Conservation (phyloP, 2,329 filamentous ascomycete genomes). For the Verticillium nubilum region DNA sequence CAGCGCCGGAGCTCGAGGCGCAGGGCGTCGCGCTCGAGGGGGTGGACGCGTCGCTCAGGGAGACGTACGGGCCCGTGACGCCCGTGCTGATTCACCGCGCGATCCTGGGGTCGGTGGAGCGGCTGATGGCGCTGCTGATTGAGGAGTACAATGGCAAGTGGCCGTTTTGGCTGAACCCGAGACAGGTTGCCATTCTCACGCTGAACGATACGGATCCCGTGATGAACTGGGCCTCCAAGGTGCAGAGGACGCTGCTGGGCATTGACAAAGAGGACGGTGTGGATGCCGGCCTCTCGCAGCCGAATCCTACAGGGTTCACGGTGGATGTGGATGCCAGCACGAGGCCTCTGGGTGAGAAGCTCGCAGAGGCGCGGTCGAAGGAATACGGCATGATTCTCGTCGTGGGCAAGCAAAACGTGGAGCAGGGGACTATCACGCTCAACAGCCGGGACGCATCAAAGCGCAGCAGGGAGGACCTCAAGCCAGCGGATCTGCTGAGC, state of each 20-base stretch:
- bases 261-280: slow-evolving; percentile 10
- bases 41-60: slow-evolving; percentile 9
- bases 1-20: slow-evolving; percentile 57
- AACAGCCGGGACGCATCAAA: slow-evolving; percentile 29
- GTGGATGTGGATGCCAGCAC: slow-evolving; percentile 66
- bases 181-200: slow-evolving; percentile 69
- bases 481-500: slow-evolving; percentile 36
- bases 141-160: slow-evolving; percentile 76
- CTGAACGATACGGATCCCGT: slow-evolving; percentile 58
- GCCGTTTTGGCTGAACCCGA: slow-evolving; percentile 85
- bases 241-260: slow-evolving; percentile 47
- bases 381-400: slow-evolving; percentile 72
- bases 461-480: slow-evolving; percentile 32
- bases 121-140: slow-evolving; percentile 78
- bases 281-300: slow-evolving; percentile 11
- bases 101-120: slow-evolving; percentile 77
- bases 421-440: slow-evolving; percentile 49
- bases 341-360: slow-evolving; percentile 61
- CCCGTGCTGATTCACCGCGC: slow-evolving; percentile 84
- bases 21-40: slow-evolving; percentile 39
- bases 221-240: slow-evolving; percentile 40
- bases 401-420: slow-evolving; percentile 61
- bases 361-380: slow-evolving; percentile 64
- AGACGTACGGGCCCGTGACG: slow-evolving; percentile 50
- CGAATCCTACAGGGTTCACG: slow-evolving; percentile 54